Conservation (phyloP, 169 alveolate species). For the Babesia divergens region DNA sequence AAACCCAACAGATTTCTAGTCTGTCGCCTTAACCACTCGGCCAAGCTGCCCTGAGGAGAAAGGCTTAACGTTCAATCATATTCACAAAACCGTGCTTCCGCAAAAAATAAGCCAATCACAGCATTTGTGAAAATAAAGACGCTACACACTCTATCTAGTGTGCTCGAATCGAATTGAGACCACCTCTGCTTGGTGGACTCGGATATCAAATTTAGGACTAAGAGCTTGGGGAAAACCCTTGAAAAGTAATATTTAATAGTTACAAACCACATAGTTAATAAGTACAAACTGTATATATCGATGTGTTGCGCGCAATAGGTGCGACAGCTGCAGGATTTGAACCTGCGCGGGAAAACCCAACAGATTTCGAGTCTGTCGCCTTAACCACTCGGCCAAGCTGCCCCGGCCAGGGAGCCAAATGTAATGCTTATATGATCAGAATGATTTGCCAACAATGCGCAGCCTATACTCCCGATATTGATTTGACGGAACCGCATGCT, state of each 20-base stretch:
- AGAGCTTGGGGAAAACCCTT: too few species aligned
- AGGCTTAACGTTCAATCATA: background rate
- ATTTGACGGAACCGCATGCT: background rate
- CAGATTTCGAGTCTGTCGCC: constrained; percentile 86
- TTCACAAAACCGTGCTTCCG: too few species aligned
- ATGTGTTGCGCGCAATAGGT: background rate
- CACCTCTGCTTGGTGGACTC: too few species aligned
- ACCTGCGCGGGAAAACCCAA: constrained; percentile 98
- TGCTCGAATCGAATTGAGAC: too few species aligned
- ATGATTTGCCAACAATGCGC: background rate
- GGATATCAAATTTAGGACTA: too few species aligned
- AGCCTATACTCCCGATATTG: background rate
- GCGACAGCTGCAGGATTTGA: constrained; percentile 97
- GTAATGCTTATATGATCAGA: background rate
- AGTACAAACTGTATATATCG: background rate
- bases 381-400: constrained; percentile 87
- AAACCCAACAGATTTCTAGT: constrained; percentile 93
- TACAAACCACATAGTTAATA: background rate
- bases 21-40: constrained; percentile 95
- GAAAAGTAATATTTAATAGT: background rate
- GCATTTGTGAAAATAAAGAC: too few species aligned
- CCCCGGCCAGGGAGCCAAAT: constrained; percentile 32
- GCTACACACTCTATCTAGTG: too few species aligned
- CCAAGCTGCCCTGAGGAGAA: constrained; percentile 73
- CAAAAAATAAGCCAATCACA: too few species aligned